Evolutionary conservation across 1,284 basidiomycete genomes (phyloP), one percentile per base, ranked within the genome.

Genomic region (Polyporus tsugae): DNA sequence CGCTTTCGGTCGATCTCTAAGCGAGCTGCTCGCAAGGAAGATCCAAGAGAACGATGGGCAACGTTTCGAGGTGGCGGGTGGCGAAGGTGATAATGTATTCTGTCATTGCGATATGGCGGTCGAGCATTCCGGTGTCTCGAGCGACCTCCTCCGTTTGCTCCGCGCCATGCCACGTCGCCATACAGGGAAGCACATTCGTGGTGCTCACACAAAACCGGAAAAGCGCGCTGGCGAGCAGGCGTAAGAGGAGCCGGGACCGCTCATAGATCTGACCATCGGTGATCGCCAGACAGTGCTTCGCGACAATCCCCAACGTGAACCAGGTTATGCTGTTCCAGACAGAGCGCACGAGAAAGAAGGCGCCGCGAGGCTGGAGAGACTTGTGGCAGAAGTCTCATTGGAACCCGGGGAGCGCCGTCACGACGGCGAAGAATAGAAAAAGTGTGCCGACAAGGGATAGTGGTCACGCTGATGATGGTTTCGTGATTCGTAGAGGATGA

Each of bases 401-500:
- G 58, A 73, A 68, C 35, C 62, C 42, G 2, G 74, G 74, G 15
- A 72, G 60, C 5, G 70, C 33, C 6, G 70, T 74, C 17, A 66
- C 68, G n/a, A 61, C 13, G 46, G 46, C 2, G 39, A 62, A 59
- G 17, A 62, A 61, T 2, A 68, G 35, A 22, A 71, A 66, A 0
- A 68, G 55, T 0, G 64, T 22, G 22, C 60, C 69, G 58, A 72
- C 58, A 7, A 72, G 52, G 2, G 15, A 36, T 41, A 2, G 71
- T 68, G 0, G 59, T 25, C 7, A 67, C 49, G 42, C 46, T n/a
- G 7, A 73, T 71, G 11, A 75, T 70, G n/a, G 73, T 65, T 44
- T 58, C 49, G 66, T 71, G 60, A 29, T 68, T 57, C 17, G 64
- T 70, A 75, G 15, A 76, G 66, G 25, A 74, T 65, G 22, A 75